These are phyloP conservation scores for Tuber magnatum DNA, from an alignment of 495 filamentous ascomycete species.

Conservation along the genomic window DNA sequence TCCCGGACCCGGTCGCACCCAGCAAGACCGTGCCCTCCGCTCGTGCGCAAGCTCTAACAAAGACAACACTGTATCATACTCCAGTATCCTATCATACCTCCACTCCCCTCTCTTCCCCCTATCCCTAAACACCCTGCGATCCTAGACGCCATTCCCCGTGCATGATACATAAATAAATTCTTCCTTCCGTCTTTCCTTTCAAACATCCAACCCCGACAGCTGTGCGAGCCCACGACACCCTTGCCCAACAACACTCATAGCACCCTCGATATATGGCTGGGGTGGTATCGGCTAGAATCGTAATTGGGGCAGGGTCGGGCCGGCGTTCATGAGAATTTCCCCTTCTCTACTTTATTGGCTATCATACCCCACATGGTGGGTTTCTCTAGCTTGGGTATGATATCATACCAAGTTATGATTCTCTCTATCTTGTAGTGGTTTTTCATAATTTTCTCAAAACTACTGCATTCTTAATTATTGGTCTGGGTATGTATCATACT, in stretches of 20 bases:
- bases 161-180: background rate
- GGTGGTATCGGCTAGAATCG: background rate
- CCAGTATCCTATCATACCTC: background rate
- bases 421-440: too few relatives aligned
- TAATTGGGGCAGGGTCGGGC: background rate
- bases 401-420: too few relatives aligned
- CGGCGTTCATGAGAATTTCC: background rate
- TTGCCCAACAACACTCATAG: too few relatives aligned
- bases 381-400: too few relatives aligned
- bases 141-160: background rate
- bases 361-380: too few relatives aligned
- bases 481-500: too few relatives aligned
- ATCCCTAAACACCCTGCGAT: background rate
- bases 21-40: background rate
- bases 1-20: background rate
- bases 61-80: background rate
- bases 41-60: background rate
- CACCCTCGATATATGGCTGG: background rate
- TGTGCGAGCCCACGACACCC: background rate
- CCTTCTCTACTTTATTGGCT: background rate
- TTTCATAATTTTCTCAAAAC: too few relatives aligned
- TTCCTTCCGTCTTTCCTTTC: background rate
- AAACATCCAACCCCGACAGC: background rate
- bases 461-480: too few relatives aligned
- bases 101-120: background rate